Base-by-base conservation (phyloP, 2,329 filamentous ascomycete genomes). In the Chrysoporthe austroafricana region DNA sequence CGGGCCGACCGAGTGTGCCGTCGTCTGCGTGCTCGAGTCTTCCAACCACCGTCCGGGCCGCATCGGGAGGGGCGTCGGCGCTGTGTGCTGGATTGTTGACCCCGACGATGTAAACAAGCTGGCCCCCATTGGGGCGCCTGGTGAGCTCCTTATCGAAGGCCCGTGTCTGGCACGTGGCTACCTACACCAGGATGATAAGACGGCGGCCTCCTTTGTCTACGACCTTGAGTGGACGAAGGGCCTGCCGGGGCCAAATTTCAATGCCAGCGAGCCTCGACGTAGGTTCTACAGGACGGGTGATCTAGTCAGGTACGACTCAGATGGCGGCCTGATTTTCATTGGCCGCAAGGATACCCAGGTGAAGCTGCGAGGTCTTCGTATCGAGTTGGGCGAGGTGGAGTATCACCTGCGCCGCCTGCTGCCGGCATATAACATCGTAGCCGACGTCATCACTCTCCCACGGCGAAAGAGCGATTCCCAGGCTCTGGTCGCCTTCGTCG, bases 291-390 rank as follows among this genome's bases (percentile, higher is more conserved):
- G 76, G 57, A 81, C 81, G 1, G 81, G 81, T 18, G 81, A 83
- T 68, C 73, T 82, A 6, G 81, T 74, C 4, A 72, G 71, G 43
- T 79, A 80, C 36, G 70, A 77, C 57, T 66, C 71, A 0, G 76
- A 82, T 66, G 76, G 73, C n/a, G 70, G 48, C 5, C 73, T 83
- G 18, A 67, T 74, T 1, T 78, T 66, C 70, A 76, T 71, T 7
- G 68, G 69, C 1, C 48, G 71, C 42, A 83, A 82, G 68, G 85
- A 87, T 72, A 79, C 79, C 0, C 84, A 87, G 73, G 79, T 86
- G 48, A 87, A 87, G 73, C 73, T 87, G 32, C 79, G 80, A 34
- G 86, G 86, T 54, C 85, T 81, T 67, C 72, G 84, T 64, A 76
- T 85, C 64, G 87, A 83, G 74, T 75, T 83, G 36, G 70, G 62